phyloP scores from a whole-genome alignment of 306 rosid species.

The Malus domestica region ASM211411v1 NC_041800.1:20198733-20199232 shows the following conservation, averaged over 20 bases:
- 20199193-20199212: background rate
- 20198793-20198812: constrained; percentile 1
- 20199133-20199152: background rate
- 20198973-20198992: constrained; percentile 53
- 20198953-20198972: constrained; percentile 99
- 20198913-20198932: constrained; percentile 54
- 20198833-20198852: constrained; percentile 43
- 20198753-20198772: background rate
- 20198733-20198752: constrained; percentile 3
- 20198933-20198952: constrained; percentile 39
- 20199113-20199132: background rate
- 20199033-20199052: constrained; percentile 45
- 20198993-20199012: constrained; percentile 43
- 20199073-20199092: constrained; percentile 42
- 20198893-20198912: constrained; percentile 41
- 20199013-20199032: constrained; percentile 57
- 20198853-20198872: constrained; percentile 32
- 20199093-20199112: background rate
- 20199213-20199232: background rate
- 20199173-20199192: background rate
- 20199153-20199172: background rate
- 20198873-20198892: constrained; percentile 34
- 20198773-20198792: constrained; percentile 1
- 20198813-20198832: constrained; percentile 31
- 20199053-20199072: constrained; percentile 64